Evolutionary conservation across 768 basidiomycete genomes (phyloP).

Genomic region (Lepiota venenata): DNA sequence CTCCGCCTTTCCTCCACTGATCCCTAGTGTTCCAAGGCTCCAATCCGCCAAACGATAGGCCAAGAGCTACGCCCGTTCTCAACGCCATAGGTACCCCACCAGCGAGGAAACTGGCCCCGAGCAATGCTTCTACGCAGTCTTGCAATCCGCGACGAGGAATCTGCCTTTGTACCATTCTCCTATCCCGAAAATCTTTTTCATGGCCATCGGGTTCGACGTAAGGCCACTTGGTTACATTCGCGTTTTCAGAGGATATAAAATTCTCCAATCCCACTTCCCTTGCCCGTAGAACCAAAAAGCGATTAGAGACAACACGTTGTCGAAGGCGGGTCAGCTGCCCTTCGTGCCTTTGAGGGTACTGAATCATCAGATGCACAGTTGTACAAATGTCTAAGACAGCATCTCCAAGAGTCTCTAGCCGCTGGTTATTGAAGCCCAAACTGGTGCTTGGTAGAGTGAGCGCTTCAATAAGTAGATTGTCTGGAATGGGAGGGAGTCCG

Average conservation of each 20-base stretch:
- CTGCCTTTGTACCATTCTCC: conserved; percentile 36
- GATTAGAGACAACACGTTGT: conserved; percentile 64
- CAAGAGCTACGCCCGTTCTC: conserved; percentile 57
- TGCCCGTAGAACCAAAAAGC: conserved; percentile 64
- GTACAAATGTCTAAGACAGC: conserved; percentile 75
- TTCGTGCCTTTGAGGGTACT: conserved; percentile 75
- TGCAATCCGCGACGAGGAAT: conserved; percentile 72
- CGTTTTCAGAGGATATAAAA: conserved; percentile 60
- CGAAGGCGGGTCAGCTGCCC: conserved; percentile 74
- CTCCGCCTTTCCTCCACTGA: conserved; percentile 23
- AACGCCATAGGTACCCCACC: conserved; percentile 75
- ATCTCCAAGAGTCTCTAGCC: conserved; percentile 86
- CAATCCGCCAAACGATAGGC: conserved; percentile 70
- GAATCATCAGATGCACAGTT: conserved; percentile 75
- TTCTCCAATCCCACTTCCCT: conserved; percentile 58
- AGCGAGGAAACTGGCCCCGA: conserved; percentile 72
- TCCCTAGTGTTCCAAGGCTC: conserved; percentile 68
- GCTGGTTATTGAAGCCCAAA: conserved; percentile 75
- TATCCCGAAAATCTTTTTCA: conserved; percentile 12
- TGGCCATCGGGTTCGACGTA: conserved; percentile 39
- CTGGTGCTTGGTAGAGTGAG: conserved; percentile 67
- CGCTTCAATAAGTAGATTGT: conserved; percentile 64
- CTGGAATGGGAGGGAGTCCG: conserved; percentile 55
- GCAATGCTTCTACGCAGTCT: conserved; percentile 84
- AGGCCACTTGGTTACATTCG: conserved; percentile 55